These are phyloP conservation scores for Rhexocercosporidium sp. DNA, from an alignment of 2,329 filamentous ascomycete species.

Conservation along the genomic window DNA sequence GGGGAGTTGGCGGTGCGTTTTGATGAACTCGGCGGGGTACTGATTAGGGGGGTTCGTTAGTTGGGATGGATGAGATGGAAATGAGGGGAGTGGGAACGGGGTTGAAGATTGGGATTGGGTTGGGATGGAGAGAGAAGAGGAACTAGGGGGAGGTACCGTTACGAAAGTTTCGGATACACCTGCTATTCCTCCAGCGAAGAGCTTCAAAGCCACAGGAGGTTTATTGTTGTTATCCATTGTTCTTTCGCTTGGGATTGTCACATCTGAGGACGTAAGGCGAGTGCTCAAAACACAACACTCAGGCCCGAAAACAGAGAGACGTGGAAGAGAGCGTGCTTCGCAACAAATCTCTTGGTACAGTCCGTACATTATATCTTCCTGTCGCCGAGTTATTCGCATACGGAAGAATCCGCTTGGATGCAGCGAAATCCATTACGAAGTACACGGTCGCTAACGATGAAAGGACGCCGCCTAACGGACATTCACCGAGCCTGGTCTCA, in stretches of 20 bases:
- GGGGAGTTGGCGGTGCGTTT: conserved; percentile 22
- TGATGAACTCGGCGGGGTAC: conserved; percentile 25
- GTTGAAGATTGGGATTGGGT: background rate
- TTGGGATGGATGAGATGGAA: background rate
- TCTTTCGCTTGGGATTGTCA: background rate
- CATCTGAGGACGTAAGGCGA: too few species aligned
- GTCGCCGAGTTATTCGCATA: too few species aligned
- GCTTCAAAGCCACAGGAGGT: background rate
- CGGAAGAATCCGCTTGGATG: too few species aligned
- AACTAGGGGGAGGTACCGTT: conserved; percentile 2
- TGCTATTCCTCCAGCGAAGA: conserved; percentile 20
- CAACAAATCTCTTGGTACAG: too few species aligned
- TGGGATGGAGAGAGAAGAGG: background rate
- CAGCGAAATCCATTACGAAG: too few species aligned
- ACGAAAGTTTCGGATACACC: conserved; percentile 20
- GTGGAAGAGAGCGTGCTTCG: too few species aligned
- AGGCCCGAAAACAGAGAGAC: too few species aligned
- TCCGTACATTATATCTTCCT: too few species aligned
- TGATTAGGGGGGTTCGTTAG: background rate
- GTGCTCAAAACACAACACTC: too few species aligned
- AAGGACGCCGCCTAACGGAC: background rate
- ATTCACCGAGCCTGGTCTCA: background rate
- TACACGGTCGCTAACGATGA: too few species aligned
- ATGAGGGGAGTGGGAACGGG: too few species aligned
- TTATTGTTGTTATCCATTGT: background rate